Percentiles rank a stretch among this genome's conserved stretches.
These are phyloP conservation scores for Alnus glutinosa DNA, from an alignment of 306 rosid species.

Conservation along the genomic window DNA sequence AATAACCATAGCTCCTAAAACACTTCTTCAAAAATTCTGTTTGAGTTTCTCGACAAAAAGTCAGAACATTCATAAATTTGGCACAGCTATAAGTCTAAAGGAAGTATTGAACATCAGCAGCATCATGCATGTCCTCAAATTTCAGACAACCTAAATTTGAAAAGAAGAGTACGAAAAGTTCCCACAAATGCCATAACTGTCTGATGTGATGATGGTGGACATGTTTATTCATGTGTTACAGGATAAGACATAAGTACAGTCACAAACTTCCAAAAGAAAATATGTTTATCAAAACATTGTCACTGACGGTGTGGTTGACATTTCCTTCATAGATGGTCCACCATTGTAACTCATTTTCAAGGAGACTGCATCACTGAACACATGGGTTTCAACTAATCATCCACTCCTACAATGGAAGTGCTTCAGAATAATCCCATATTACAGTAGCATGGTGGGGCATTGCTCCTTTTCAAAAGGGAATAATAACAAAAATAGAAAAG, in stretches of 20 bases:
- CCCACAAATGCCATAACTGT: not conserved
- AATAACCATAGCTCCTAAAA: not conserved
- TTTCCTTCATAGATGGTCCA: not conserved
- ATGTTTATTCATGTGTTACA: not conserved
- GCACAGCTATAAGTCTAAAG: not conserved
- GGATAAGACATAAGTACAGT: not conserved
- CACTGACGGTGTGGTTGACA: not conserved
- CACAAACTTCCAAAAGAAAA: not conserved
- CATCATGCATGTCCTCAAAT: not conserved
- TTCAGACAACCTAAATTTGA: not conserved
- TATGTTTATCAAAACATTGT: not conserved
- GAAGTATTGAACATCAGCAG: not conserved
- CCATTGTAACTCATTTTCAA: not conserved
- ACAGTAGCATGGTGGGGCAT: not conserved
- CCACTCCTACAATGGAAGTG: not conserved
- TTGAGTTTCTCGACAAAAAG: not conserved
- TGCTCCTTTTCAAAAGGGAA: not conserved
- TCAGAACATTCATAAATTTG: not conserved
- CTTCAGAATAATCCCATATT: not conserved
- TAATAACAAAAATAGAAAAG: slow-evolving; percentile 17
- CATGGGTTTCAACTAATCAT: not conserved
- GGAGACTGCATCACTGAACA: not conserved
- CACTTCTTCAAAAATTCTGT: not conserved
- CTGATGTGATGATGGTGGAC: not conserved
- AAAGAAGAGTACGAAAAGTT: not conserved